Percentiles rank a stretch among this genome's conserved stretches.
Conservation (phyloP, 139 green algal species). For the Picochlorum sp. region DNA sequence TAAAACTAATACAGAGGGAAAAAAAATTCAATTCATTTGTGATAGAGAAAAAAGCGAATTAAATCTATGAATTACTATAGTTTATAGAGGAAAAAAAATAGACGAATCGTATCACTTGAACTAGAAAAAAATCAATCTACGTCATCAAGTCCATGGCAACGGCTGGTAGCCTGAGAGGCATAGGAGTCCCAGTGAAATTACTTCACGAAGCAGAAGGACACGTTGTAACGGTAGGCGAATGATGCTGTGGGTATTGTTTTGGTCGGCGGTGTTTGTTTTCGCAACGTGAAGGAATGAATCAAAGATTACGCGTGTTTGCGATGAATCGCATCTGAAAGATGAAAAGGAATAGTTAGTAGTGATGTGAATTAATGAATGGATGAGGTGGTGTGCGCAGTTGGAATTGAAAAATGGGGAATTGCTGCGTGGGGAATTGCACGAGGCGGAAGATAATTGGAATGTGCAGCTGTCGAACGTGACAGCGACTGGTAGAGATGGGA, state of each 20-base stretch:
- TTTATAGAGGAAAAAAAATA: too few species aligned
- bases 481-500: slow-evolving; percentile 54
- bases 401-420: slow-evolving; percentile 95
- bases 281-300: background rate
- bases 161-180: slow-evolving; percentile 24
- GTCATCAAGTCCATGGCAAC: slow-evolving; percentile 1
- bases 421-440: slow-evolving; percentile 84
- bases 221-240: slow-evolving; percentile 74
- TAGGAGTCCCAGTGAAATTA: slow-evolving; percentile 88
- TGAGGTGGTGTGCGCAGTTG: slow-evolving; percentile 45
- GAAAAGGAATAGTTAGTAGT: background rate
- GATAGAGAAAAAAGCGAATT: too few species aligned
- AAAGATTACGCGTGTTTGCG: background rate
- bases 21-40: too few species aligned
- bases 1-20: too few species aligned
- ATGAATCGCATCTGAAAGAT: background rate
- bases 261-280: too few species aligned
- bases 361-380: too few species aligned
- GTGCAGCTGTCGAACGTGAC: slow-evolving; percentile 88
- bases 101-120: too few species aligned
- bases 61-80: too few species aligned
- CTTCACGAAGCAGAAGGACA: slow-evolving; percentile 97
- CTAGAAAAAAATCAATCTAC: background rate
- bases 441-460: slow-evolving; percentile 99
- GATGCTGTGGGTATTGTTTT: too few species aligned